Conservation (phyloP, 1,284 basidiomycete species). For the Sanghuangporus baumii region DNA sequence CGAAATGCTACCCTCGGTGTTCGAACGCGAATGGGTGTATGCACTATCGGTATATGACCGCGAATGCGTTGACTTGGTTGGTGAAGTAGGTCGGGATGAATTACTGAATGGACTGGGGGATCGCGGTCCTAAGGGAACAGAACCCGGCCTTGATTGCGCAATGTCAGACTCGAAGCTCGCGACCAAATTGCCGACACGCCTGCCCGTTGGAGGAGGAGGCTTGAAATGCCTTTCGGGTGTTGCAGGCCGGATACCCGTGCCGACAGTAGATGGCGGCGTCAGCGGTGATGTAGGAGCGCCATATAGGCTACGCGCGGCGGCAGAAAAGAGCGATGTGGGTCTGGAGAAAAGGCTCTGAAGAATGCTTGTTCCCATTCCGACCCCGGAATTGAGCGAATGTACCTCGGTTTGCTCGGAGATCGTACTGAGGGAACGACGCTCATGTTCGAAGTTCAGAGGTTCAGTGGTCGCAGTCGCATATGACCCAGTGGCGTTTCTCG, state of each 20-base stretch:
- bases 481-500: constrained; percentile 23
- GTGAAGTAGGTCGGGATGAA: constrained; percentile 8
- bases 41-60: constrained; percentile 2
- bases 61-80: constrained; percentile 14
- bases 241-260: constrained; percentile 5
- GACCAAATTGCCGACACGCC: constrained; percentile 62
- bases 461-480: constrained; percentile 25
- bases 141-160: constrained; percentile 24
- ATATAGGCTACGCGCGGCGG: constrained; percentile 14
- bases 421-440: constrained; percentile 43
- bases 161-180: constrained; percentile 66
- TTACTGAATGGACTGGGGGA: constrained; percentile 42
- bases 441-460: constrained; percentile 32
- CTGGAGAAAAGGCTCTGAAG: constrained; percentile 15
- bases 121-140: constrained; percentile 27
- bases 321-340: constrained; percentile 12
- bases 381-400: constrained; percentile 1
- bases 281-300: constrained; percentile 10
- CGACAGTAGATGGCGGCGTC: constrained; percentile 9
- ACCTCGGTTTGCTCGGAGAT: constrained; percentile 43
- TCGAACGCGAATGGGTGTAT: constrained; percentile 7
- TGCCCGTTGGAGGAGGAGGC: constrained; percentile 44
- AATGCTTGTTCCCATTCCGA: constrained; percentile 2
- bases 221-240: constrained; percentile 23
- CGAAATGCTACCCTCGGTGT: constrained; percentile 2